phyloP scores from a whole-genome alignment of 2,329 filamentous ascomycete species.

The Neurospora sp. region DNA sequence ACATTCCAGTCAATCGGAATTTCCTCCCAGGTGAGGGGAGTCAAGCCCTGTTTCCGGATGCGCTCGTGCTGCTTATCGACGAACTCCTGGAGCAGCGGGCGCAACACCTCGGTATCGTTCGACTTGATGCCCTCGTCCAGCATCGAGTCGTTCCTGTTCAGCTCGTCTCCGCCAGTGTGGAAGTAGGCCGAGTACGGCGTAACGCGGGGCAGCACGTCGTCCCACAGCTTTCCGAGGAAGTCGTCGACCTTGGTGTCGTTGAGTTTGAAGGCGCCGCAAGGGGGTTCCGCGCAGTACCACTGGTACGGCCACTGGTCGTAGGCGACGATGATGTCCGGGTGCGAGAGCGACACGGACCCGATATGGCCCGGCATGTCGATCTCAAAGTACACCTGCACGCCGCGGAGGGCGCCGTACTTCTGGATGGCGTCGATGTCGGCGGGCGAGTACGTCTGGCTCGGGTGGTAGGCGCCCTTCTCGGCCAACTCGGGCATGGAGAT shows the following conservation, averaged over 20 bases:
- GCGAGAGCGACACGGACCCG: conserved; percentile 51
- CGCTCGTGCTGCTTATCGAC: conserved; percentile 59
- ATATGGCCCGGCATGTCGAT: conserved; percentile 78
- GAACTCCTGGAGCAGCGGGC: conserved; percentile 69
- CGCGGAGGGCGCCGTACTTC: conserved; percentile 56
- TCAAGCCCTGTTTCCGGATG: conserved; percentile 52
- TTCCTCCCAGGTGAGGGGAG: conserved; percentile 81
- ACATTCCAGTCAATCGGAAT: conserved; percentile 72
- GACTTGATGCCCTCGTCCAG: conserved; percentile 64
- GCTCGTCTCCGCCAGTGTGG: conserved; percentile 81
- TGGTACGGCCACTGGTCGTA: conserved; percentile 47
- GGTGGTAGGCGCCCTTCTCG: conserved; percentile 61
- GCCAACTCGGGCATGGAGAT: conserved; percentile 63
- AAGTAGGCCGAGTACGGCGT: conserved; percentile 63
- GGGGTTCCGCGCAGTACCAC: conserved; percentile 51
- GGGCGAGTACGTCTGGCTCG: conserved; percentile 56
- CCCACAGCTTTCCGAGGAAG: conserved; percentile 63
- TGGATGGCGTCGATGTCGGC: conserved; percentile 57
- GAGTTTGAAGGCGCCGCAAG: conserved; percentile 63
- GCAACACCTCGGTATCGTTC: conserved; percentile 53
- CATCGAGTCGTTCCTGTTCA: conserved; percentile 64
- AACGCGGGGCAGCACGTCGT: conserved; percentile 66
- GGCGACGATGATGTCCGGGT: conserved; percentile 63
- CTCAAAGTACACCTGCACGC: conserved; percentile 63
- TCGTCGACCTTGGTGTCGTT: conserved; percentile 59